phyloP scores from a whole-genome alignment of 2,329 filamentous ascomycete genomes.

The Neonectria ditissima region DNA sequence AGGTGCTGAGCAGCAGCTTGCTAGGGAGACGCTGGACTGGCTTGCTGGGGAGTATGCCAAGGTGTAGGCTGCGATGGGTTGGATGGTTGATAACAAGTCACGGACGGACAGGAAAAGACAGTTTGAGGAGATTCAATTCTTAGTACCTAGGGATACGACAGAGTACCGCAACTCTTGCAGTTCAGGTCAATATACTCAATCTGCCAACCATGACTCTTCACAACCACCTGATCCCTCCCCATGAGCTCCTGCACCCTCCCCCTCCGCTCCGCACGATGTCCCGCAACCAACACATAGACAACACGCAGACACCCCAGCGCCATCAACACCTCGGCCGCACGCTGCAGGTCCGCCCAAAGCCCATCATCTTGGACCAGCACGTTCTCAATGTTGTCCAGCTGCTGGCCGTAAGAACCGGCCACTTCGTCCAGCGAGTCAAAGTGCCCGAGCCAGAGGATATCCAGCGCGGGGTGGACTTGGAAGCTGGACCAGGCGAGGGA shows the following conservation, averaged over 20 bases:
- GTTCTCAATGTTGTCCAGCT: neutral
- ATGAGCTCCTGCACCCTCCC: neutral
- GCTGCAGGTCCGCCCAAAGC: neutral
- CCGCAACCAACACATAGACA: neutral
- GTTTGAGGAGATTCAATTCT: neutral
- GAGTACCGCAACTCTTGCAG: neutral
- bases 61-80: neutral
- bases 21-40: constrained; percentile 22
- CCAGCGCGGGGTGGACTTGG: neutral
- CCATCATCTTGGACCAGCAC: neutral
- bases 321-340: neutral
- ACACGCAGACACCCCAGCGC: neutral
- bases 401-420: neutral
- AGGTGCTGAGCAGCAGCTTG: constrained; percentile 26
- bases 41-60: constrained; percentile 20
- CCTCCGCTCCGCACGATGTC: neutral
- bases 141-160: neutral
- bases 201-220: neutral
- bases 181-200: neutral
- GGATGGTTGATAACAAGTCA: no score
- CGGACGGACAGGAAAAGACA: neutral
- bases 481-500: neutral
- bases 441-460: neutral
- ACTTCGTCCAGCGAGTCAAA: neutral
- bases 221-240: neutral